A percentile compares a stretch with the other conserved stretches of the same genome.
phyloP scores from a whole-genome alignment of 768 basidiomycete genomes.

The Cystobasidium tubakii region DNA sequence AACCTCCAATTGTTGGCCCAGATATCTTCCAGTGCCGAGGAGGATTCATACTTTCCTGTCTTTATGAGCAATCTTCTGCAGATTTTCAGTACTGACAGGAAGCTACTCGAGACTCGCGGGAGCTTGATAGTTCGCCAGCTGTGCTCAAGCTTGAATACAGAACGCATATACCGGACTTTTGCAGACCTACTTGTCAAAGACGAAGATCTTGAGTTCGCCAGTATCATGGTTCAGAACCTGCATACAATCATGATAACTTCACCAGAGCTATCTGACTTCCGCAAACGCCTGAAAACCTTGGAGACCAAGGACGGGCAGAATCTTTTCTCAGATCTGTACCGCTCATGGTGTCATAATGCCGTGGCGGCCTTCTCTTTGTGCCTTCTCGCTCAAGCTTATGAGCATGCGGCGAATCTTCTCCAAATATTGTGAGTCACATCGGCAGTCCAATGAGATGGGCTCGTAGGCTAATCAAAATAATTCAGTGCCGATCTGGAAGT shows the following conservation, averaged over 20 bases:
- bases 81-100: constrained; percentile 87
- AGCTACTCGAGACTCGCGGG: constrained; percentile 80
- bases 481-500: constrained; percentile 89
- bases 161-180: constrained; percentile 88
- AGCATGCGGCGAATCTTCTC: constrained; percentile 92
- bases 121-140: constrained; percentile 93
- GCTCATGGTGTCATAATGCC: constrained; percentile 98
- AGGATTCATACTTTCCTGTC: constrained; percentile 76
- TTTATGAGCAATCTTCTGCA: constrained; percentile 94
- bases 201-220: constrained; percentile 96
- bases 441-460: constrained; percentile 26
- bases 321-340: constrained; percentile 83
- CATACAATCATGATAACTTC: constrained; percentile 95
- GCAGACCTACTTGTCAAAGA: constrained; percentile 97
- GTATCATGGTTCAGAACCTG: constrained; percentile 93
- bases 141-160: constrained; percentile 87
- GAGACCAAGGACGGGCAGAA: constrained; percentile 97
- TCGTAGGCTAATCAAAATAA: neutral
- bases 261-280: constrained; percentile 88
- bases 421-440: constrained; percentile 72
- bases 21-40: constrained; percentile 90
- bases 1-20: constrained; percentile 93
- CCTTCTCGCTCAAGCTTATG: constrained; percentile 93
- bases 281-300: constrained; percentile 82
- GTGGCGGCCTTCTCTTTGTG: constrained; percentile 95